phyloP scores from a whole-genome alignment of 345 rosid species.

The Lepidium sativum region DNA sequence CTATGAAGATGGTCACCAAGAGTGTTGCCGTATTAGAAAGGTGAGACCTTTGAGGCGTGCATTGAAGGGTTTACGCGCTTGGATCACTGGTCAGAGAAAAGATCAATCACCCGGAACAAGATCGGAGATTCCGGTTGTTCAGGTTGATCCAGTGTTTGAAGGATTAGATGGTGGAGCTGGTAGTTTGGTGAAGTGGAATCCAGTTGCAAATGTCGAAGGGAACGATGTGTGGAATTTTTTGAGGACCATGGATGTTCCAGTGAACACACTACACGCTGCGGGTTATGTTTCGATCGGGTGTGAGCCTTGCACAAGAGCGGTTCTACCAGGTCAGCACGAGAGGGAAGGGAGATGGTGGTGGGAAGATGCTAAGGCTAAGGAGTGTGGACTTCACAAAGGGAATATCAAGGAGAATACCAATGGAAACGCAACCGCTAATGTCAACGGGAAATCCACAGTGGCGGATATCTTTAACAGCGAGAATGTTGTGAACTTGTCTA shows the following conservation, averaged over 20 bases:
- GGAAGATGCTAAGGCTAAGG: conserved; percentile 98
- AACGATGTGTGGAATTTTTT: conserved; percentile 76
- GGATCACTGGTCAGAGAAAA: conserved; percentile 96
- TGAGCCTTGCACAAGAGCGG: conserved; percentile 94
- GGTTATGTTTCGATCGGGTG: conserved; percentile 94
- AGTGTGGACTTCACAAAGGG: conserved; percentile 96
- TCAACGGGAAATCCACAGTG: conserved; percentile 18
- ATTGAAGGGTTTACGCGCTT: conserved; percentile 78
- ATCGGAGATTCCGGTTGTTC: conserved; percentile 77
- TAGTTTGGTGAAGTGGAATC: conserved; percentile 97
- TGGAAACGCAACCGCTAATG: conserved; percentile 32
- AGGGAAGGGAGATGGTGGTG: conserved; percentile 99
- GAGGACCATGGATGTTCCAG: conserved; percentile 77
- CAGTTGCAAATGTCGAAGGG: conserved; percentile 66
- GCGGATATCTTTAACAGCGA: conserved; percentile 58
- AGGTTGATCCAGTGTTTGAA: conserved; percentile 91
- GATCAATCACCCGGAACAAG: conserved; percentile 87
- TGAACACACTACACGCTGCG: conserved; percentile 58
- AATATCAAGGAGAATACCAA: conserved; percentile 55
- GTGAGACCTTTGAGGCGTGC: conserved; percentile 94
- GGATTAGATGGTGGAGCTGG: conserved; percentile 84
- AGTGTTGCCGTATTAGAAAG: conserved; percentile 95
- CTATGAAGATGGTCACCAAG: conserved; percentile 97
- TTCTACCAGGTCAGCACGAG: conserved; percentile 94
- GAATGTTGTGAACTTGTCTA: conserved; percentile 52